Conservation (phyloP, 2,329 filamentous ascomycete species). For the Thermothelomyces thermophilus region DNA sequence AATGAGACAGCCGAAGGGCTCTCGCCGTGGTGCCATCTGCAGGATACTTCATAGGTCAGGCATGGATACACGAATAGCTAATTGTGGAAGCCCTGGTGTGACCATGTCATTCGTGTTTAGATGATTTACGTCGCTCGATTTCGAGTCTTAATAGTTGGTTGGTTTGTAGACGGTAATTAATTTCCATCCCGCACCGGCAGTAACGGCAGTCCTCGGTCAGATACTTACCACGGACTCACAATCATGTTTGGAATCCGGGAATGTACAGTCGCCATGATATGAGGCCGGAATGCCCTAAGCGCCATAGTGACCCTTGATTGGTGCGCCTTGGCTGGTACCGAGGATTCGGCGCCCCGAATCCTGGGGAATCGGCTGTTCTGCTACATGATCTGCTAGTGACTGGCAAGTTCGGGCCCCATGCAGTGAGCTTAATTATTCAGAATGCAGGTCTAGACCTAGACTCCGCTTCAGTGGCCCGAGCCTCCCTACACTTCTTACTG, state of each 20-base stretch:
- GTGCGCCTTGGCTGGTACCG: neutral
- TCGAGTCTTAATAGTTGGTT: neutral
- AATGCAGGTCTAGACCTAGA: too few relatives aligned
- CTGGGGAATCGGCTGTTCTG: neutral
- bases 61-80: too few relatives aligned
- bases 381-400: too few relatives aligned
- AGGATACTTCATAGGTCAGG: neutral
- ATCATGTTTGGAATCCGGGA: conserved; percentile 4
- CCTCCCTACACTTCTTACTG: too few relatives aligned
- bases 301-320: neutral
- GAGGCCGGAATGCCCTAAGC: neutral
- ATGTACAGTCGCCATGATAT: conserved; percentile 8
- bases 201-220: neutral
- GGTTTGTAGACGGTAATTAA: neutral
- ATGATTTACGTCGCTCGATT: neutral
- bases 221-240: neutral
- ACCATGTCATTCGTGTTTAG: neutral
- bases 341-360: neutral
- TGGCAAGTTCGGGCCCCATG: too few relatives aligned
- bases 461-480: too few relatives aligned
- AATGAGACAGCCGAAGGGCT: too few relatives aligned
- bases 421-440: too few relatives aligned
- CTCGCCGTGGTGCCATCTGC: too few relatives aligned
- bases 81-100: neutral
- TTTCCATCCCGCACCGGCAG: neutral